phyloP scores from a whole-genome alignment of 169 alveolate species.

The Plasmodium ovale region DNA sequence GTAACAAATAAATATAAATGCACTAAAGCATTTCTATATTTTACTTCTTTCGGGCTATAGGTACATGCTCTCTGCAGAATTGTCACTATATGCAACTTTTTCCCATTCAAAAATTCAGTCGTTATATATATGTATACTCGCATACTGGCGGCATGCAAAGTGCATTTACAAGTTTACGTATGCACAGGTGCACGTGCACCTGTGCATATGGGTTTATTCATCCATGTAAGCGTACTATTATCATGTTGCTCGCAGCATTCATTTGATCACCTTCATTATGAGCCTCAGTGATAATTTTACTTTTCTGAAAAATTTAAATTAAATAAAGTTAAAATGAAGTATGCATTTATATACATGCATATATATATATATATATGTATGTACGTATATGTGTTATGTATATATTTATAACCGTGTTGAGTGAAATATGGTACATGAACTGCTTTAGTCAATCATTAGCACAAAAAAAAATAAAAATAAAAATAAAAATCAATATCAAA shows the following conservation, averaged over 20 bases:
- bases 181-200: not conserved
- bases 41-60: not conserved
- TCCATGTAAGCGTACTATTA: conserved; percentile 32
- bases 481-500: too few relatives aligned
- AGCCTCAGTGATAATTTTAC: not conserved
- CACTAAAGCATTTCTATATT: not conserved
- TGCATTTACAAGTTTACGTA: not conserved
- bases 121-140: not conserved
- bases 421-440: too few relatives aligned
- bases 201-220: not conserved
- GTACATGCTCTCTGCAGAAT: too few relatives aligned
- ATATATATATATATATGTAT: too few relatives aligned
- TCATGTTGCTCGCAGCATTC: conserved; percentile 35
- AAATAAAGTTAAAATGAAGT: too few relatives aligned
- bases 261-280: conserved; percentile 15
- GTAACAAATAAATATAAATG: not conserved
- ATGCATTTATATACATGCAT: too few relatives aligned
- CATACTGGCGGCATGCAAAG: too few relatives aligned
- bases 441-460: too few relatives aligned
- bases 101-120: not conserved
- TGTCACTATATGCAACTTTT: not conserved
- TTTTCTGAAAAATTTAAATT: conserved; percentile 36
- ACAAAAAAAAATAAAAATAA: too few relatives aligned
- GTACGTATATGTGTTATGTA: too few relatives aligned
- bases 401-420: too few relatives aligned